phyloP scores from a whole-genome alignment of 345 rosid species.

The Murraya koenigii region DNA sequence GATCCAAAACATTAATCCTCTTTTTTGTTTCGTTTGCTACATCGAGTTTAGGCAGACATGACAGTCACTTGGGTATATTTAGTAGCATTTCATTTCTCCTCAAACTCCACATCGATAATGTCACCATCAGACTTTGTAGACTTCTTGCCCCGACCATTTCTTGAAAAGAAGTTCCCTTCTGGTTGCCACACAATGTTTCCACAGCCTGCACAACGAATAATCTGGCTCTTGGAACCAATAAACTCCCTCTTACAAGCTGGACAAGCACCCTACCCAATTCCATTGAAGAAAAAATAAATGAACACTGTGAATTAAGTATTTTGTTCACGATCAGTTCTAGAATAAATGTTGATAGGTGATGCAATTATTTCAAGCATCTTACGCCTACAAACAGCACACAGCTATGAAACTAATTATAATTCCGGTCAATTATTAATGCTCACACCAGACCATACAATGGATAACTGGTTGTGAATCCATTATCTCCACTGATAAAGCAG shows the following conservation, averaged over 20 bases:
- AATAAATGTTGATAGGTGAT: not conserved
- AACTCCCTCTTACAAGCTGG: constrained; percentile 92
- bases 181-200: constrained; percentile 97
- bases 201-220: constrained; percentile 68
- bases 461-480: not conserved
- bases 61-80: not conserved
- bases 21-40: not conserved
- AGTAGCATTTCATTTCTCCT: constrained; percentile 57
- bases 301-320: not conserved
- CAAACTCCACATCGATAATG: constrained; percentile 86
- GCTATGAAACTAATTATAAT: not conserved
- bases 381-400: not conserved
- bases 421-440: not conserved
- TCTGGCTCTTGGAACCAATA: constrained; percentile 77
- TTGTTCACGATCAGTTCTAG: not conserved
- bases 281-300: not conserved
- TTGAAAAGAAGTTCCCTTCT: constrained; percentile 62
- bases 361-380: not conserved
- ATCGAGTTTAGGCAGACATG: not conserved
- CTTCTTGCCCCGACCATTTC: constrained; percentile 36
- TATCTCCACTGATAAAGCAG: not conserved
- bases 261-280: constrained; percentile 67
- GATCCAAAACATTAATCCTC: not conserved
- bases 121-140: constrained; percentile 51
- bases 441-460: not conserved